A percentile compares a stretch with the other conserved stretches of the same genome.
These are phyloP conservation scores for Cucumis sativus DNA, from an alignment of 306 rosid species.

Conservation along the genomic window Cucumber_9930_V3 NC_026658.2:25034501-25035000, in stretches of 20 bases:
- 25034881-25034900: neutral
- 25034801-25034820: neutral
- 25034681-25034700: neutral
- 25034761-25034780: neutral
- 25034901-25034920: neutral
- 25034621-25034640: too few species aligned
- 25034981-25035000: neutral
- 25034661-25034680: neutral
- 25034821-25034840: neutral
- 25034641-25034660: neutral
- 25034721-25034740: neutral
- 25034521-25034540: neutral
- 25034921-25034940: neutral
- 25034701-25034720: neutral
- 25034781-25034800: neutral
- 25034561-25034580: neutral
- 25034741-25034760: neutral
- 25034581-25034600: neutral
- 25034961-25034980: neutral
- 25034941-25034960: neutral
- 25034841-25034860: neutral
- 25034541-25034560: neutral
- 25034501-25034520: neutral
- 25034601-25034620: neutral
- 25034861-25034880: too few species aligned